Evolutionary conservation across 805 yeast species (phyloP).

Genomic region (Yarrowia deformans): DNA sequence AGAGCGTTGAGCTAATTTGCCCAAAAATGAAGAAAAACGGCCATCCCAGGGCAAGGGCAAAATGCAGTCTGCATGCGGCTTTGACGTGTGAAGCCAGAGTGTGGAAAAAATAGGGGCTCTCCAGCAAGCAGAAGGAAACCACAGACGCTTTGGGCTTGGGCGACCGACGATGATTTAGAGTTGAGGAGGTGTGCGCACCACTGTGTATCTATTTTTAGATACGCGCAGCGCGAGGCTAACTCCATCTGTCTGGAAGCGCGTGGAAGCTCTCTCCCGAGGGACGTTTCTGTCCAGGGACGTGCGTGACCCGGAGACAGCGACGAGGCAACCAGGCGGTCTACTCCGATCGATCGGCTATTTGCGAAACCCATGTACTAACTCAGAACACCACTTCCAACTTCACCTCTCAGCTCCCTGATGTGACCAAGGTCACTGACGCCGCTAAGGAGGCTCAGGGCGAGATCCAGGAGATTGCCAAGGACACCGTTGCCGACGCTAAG

Average conservation of each 20-base stretch:
- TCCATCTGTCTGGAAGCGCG: conserved; percentile 19
- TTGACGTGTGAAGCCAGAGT: background rate
- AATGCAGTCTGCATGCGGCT: conserved; percentile 16
- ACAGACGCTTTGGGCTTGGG: background rate
- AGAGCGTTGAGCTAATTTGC: conserved; percentile 27
- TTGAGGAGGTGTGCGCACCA: background rate
- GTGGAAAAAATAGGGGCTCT: conserved; percentile 19
- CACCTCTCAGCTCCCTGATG: conserved; percentile 31
- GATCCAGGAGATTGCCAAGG: conserved; percentile 40
- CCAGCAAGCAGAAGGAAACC: conserved; percentile 8
- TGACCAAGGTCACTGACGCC: conserved; percentile 20
- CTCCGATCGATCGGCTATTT: background rate
- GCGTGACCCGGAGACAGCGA: too few relatives aligned
- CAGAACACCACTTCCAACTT: conserved; percentile 37
- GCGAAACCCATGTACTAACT: conserved; percentile 7
- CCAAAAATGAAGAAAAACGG: conserved; percentile 26
- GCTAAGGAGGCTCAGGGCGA: conserved; percentile 34
- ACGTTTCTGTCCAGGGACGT: too few relatives aligned
- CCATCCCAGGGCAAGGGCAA: conserved; percentile 24
- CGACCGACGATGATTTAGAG: conserved; percentile 34
- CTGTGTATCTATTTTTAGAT: conserved; percentile 13
- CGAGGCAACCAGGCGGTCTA: too few relatives aligned
- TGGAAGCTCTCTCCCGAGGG: background rate
- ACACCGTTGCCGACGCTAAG: conserved; percentile 35
- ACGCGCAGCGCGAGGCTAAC: background rate